Evolutionary conservation across 2,329 filamentous ascomycete genomes (phyloP), one percentile per base, ranked within the genome.

Genomic region (Gaeumannomyces sp.): DNA sequence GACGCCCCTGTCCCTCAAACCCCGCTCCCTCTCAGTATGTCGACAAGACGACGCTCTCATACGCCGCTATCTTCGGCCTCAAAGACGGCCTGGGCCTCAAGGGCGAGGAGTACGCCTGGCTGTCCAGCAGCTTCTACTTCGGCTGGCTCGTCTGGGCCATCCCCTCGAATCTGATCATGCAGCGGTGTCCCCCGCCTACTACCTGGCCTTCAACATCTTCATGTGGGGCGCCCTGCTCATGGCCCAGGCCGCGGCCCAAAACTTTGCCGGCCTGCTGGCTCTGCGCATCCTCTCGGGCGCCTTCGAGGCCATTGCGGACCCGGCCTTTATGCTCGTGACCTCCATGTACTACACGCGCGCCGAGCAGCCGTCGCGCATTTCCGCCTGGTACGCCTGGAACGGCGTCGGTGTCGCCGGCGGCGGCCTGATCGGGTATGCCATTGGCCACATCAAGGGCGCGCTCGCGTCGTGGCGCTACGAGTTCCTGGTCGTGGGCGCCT

Each of bases 391-490:
- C 70, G 79, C 81, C 0, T 84, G 83, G 35, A 86, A 86, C 61
- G 85, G 85, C 0, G 72, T 86, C 10, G 85, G 83, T 1, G 85
- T 86, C 45, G 84, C 85, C 0, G 78, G 86, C 0, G 85, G 85
- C 60, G 84, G 84, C 0, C 69, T 78, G 8, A 75, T 77, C 25
- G 74, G 83, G 0, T 88, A 85, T 64, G 85, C 80, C 0, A 88
- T 89, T 59, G 85, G 86, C 1, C 79, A 87, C 68, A 85, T 85
- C 68, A 76, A 79, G 58, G 84, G 83, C 22, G 76, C 78, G 1
- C 76, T 89, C 28, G 78, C 81, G 0, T 83, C 81, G 0, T 90
- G 87, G 87, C 85, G 84, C 70, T 90, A 87, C 68, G 86, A 90
- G 64, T 90, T 90, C 71, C 74, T 91, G 22, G 81, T 90, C n/a